Evolutionary conservation across 495 filamentous ascomycete genomes (phyloP), one percentile per base, ranked within the genome.

Genomic region (Penicillium crystallinum): DNA sequence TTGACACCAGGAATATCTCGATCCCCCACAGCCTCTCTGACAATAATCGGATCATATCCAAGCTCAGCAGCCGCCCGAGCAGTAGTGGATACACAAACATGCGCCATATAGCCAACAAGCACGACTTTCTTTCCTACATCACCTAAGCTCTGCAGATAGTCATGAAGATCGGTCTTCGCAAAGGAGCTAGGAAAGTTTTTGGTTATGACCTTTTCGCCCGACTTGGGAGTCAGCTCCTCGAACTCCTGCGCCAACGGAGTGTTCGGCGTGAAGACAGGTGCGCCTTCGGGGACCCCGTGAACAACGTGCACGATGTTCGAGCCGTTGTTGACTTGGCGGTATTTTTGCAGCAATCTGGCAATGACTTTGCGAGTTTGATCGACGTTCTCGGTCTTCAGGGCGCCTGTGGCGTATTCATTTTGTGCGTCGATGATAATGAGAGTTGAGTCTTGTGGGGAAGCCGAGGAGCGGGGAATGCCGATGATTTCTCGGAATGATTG

Each of bases 401-500:
- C 53, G 52, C 83, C 82, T 15, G 65, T 41, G 50, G 75, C 77
- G 61, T 85, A 85, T 65, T 83, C 80, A 42, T 81, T 80, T 61
- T 81, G 78, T n/a, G 82, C 82, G 60, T 86, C 82, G 63, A 85
- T 77, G 57, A 86, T 82, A 52, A 86, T 63, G 17, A 85, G 71
- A 15, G 74, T 73, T 40, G 74, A 78, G 67, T 84, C 78, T 17
- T 69, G 50, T 2, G 73, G 56, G 15, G 76, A 73, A 15, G 80
- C 78, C 0, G 71, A 76, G 22, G 75, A 80, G 29, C 66, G 70
- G 19, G 72, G 57, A 15, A 75, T 45, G 52, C 77, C 77, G 53
- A 82, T 41, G 25, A 76, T 58, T 17, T 73, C 44, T 47, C 78
- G 77, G 69, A 84, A 80, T 57, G 74, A 76, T 56, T 70, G 65